Evolutionary conservation across 805 yeast species (phyloP).

Genomic region (Candida gorgasii): DNA sequence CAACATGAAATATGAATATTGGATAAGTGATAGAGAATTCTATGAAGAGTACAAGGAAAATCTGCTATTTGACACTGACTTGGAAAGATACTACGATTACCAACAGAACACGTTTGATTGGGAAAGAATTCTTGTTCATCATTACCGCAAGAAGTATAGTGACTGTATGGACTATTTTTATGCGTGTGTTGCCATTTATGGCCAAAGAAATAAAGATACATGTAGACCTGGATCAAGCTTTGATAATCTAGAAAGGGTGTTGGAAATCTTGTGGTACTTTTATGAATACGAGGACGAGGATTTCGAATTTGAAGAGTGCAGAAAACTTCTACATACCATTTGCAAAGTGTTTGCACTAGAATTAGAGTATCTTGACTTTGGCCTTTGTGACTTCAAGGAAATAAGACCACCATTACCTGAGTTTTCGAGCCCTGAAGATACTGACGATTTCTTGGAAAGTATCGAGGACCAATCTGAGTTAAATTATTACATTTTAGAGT

Average conservation of each 20-base stretch:
- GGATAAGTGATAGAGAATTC: slow-evolving; percentile 9
- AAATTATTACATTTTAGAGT: neutral
- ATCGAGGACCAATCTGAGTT: neutral
- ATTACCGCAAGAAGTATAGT: slow-evolving; percentile 4
- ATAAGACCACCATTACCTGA: neutral
- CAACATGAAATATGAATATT: slow-evolving; percentile 11
- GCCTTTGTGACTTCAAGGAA: neutral
- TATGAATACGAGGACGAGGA: neutral
- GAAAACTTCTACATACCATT: neutral
- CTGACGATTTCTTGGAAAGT: no score
- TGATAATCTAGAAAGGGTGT: neutral
- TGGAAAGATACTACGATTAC: neutral
- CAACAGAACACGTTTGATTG: slow-evolving; percentile 6
- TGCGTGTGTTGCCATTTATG: slow-evolving; percentile 6
- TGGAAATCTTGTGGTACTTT: neutral
- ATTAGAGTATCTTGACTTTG: neutral
- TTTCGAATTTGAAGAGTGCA: neutral
- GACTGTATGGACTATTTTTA: slow-evolving; percentile 7
- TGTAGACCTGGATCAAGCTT: slow-evolving; percentile 10
- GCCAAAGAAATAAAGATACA: neutral
- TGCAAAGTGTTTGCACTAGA: neutral
- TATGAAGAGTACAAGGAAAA: neutral
- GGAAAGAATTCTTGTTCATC: slow-evolving; percentile 9
- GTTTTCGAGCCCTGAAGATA: no score
- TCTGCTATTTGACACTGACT: no score